These are phyloP conservation scores for Termitomyces sp. DNA, from an alignment of 768 basidiomycete species.

Conservation along the genomic window DNA sequence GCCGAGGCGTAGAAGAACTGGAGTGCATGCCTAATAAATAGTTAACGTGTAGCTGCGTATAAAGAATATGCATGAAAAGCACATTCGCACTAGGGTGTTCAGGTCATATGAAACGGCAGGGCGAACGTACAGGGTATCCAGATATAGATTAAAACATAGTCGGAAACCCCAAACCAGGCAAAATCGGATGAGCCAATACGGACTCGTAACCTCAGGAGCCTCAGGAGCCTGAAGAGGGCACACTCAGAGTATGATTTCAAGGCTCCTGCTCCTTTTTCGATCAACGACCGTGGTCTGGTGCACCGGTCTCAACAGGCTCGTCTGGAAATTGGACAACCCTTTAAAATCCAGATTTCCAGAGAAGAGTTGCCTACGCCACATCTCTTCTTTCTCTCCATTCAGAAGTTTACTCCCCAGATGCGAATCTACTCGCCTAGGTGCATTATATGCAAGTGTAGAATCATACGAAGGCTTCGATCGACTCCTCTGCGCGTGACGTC, in stretches of 20 bases:
- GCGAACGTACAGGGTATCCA: neutral
- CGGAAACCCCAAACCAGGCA: neutral
- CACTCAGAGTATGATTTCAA: slow-evolving; percentile 6
- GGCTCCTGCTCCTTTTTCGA: slow-evolving; percentile 16
- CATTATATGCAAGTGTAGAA: neutral
- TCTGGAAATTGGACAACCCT: slow-evolving; percentile 1
- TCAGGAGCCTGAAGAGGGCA: neutral
- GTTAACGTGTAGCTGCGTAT: neutral
- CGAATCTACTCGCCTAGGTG: neutral
- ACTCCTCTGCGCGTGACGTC: neutral
- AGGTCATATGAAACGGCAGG: neutral
- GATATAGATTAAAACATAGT: neutral
- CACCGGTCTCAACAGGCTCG: slow-evolving; percentile 5
- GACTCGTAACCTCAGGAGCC: neutral
- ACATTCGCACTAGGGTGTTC: neutral
- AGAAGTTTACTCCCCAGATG: neutral
- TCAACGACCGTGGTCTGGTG: slow-evolving; percentile 6
- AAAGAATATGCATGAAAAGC: neutral
- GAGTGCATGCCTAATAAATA: slow-evolving; percentile 2
- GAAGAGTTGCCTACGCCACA: neutral
- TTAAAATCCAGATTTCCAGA: neutral
- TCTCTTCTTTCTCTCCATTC: neutral
- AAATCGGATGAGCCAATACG: neutral
- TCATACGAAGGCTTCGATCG: slow-evolving; percentile 12
- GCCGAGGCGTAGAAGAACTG: neutral